Conservation (phyloP, 2,329 filamentous ascomycete genomes). For the Fusarium begoniae region DNA sequence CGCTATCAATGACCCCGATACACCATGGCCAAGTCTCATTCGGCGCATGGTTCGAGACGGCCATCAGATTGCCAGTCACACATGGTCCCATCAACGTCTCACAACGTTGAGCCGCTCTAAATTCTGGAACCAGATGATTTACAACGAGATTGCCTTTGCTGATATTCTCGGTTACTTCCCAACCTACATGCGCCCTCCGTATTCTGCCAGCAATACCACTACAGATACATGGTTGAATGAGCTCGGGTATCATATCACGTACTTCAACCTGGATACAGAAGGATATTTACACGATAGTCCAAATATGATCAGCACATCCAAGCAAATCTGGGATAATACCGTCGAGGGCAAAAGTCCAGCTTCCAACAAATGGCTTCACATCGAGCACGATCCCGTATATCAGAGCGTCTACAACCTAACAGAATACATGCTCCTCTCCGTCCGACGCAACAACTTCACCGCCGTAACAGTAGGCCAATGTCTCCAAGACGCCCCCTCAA, state of each 20-base stretch:
- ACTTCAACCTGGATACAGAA: slow-evolving; percentile 69
- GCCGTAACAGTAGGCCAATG: slow-evolving; percentile 62
- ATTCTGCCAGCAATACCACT: slow-evolving; percentile 54
- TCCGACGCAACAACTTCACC: slow-evolving; percentile 49
- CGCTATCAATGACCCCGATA: slow-evolving; percentile 52
- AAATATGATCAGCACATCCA: slow-evolving; percentile 57
- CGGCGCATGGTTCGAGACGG: slow-evolving; percentile 60
- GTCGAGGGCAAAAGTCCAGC: slow-evolving; percentile 47
- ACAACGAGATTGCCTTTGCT: slow-evolving; percentile 55
- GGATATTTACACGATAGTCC: slow-evolving; percentile 65
- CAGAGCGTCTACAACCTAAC: slow-evolving; percentile 56
- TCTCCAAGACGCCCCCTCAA: slow-evolving; percentile 59
- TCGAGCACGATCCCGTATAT: slow-evolving; percentile 62
- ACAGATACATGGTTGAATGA: slow-evolving; percentile 52
- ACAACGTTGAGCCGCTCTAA: slow-evolving; percentile 46
- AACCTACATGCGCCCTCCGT: slow-evolving; percentile 57
- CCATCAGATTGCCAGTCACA: slow-evolving; percentile 68
- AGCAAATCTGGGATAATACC: slow-evolving; percentile 50
- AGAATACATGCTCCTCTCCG: slow-evolving; percentile 54
- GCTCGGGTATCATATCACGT: slow-evolving; percentile 66
- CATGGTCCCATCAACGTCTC: slow-evolving; percentile 57
- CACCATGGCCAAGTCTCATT: slow-evolving; percentile 49
- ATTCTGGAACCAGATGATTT: slow-evolving; percentile 53
- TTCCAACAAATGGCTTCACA: slow-evolving; percentile 56
- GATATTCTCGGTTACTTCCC: slow-evolving; percentile 53